A percentile compares a stretch with the other conserved stretches of the same genome.
Conservation (phyloP, 106 monocot genomes). For the Dendrobium huoshanense region DNA sequence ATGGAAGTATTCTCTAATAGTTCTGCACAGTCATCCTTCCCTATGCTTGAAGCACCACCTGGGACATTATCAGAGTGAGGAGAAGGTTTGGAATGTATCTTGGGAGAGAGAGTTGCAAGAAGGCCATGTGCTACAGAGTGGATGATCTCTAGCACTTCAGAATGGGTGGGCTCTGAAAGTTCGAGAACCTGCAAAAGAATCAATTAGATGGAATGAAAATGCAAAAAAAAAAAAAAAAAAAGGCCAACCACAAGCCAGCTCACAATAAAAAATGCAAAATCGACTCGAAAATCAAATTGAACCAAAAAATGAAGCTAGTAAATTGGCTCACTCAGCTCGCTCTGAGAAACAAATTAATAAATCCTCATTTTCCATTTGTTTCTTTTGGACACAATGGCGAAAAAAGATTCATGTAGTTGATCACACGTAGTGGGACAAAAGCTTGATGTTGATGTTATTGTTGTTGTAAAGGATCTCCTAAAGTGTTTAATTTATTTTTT, state of each 20-base stretch:
- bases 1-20: conserved; percentile 69
- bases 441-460: no score
- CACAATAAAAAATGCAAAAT: no score
- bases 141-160: conserved; percentile 59
- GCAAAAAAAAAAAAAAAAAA: not conserved
- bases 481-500: not conserved
- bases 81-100: conserved; percentile 64
- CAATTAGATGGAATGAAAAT: not conserved
- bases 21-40: conserved; percentile 56
- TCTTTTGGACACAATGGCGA: not conserved
- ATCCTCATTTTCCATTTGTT: not conserved
- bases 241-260: no score
- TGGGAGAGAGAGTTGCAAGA: conserved; percentile 83
- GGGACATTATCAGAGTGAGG: conserved; percentile 34
- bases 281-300: not conserved
- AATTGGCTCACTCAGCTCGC: not conserved
- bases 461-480: no score
- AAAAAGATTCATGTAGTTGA: no score
- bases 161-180: conserved; percentile 66
- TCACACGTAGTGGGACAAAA: no score
- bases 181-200: conserved; percentile 64
- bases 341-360: not conserved
- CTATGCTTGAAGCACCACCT: conserved; percentile 26
- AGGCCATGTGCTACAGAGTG: conserved; percentile 80
- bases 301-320: not conserved